phyloP scores from a whole-genome alignment of 352 stramenopile genomes.

The Saprolegnia parasitica region DNA sequence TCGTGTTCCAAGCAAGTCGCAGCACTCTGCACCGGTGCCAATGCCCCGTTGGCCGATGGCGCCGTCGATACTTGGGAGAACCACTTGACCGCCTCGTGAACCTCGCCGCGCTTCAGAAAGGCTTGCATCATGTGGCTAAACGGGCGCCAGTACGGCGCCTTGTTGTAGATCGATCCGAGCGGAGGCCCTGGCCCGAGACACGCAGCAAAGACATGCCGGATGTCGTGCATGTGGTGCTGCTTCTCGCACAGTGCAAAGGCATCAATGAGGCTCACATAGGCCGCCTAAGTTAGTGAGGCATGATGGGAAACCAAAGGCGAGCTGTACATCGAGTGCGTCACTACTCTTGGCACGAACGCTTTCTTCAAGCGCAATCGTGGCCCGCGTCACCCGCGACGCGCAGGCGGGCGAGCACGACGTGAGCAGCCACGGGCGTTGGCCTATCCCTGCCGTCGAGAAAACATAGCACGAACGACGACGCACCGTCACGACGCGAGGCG shows the following conservation, averaged over 20 bases:
- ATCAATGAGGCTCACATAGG: slow-evolving; percentile 43
- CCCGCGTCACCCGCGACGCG: slow-evolving; percentile 26
- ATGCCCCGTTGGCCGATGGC: background rate
- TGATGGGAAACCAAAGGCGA: background rate
- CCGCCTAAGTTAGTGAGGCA: background rate
- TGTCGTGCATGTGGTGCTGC: slow-evolving; percentile 36
- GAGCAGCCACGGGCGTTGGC: background rate
- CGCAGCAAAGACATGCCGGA: slow-evolving; percentile 49
- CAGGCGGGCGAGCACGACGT: slow-evolving; percentile 26
- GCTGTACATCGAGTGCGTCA: slow-evolving; percentile 29
- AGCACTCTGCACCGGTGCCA: too few species aligned
- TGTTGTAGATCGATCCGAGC: slow-evolving; percentile 34
- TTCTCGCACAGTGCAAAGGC: slow-evolving; percentile 33
- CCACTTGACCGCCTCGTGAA: slow-evolving; percentile 46
- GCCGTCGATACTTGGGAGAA: slow-evolving; percentile 34
- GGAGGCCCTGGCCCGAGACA: slow-evolving; percentile 35
- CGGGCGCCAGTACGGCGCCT: slow-evolving; percentile 37
- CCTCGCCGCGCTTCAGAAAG: slow-evolving; percentile 41
- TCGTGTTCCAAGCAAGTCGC: slow-evolving; percentile 27
- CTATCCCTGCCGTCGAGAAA: background rate
- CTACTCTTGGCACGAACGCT: slow-evolving; percentile 31
- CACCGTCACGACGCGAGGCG: too few species aligned
- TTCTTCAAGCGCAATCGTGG: slow-evolving; percentile 34
- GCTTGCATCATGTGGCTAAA: slow-evolving; percentile 43
- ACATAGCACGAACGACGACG: too few species aligned